Conservation (phyloP, 1,284 basidiomycete species). For the Malassezia cuniculi region DNA sequence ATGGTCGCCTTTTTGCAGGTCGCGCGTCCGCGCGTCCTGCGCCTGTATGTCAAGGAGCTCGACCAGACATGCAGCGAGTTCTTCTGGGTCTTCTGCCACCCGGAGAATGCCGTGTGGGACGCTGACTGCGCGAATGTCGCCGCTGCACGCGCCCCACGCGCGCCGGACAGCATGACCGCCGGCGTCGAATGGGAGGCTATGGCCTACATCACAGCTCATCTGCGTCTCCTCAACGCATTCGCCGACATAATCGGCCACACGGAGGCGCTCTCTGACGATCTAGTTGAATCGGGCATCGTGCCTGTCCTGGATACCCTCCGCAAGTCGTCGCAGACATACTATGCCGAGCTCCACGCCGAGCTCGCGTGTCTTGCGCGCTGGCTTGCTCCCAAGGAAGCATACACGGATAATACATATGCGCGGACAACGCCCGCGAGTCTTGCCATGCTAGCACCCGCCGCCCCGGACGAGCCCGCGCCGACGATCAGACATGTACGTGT, state of each 20-base stretch:
- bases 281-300: slow-evolving; percentile 28
- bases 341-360: slow-evolving; percentile 33
- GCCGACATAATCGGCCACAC: slow-evolving; percentile 13
- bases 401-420: too few species aligned
- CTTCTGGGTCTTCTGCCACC: slow-evolving; percentile 96
- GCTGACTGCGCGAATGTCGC: slow-evolving; percentile 66
- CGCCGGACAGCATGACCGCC: slow-evolving; percentile 93
- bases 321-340: slow-evolving; percentile 28
- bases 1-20: slow-evolving; percentile 66
- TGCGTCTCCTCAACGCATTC: slow-evolving; percentile 26
- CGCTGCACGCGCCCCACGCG: slow-evolving; percentile 74
- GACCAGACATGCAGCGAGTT: slow-evolving; percentile 83
- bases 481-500: not conserved
- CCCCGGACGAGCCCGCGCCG: not conserved
- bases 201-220: slow-evolving; percentile 56
- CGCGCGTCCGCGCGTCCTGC: slow-evolving; percentile 75
- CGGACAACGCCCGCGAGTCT: not conserved
- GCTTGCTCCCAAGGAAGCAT: too few species aligned
- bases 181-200: slow-evolving; percentile 97
- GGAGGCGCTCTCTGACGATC: slow-evolving; percentile 11
- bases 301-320: slow-evolving; percentile 21
- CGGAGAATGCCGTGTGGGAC: slow-evolving; percentile 78
- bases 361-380: slow-evolving; percentile 6
- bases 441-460: not conserved
- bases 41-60: slow-evolving; percentile 76